Conservation (phyloP, 2,329 filamentous ascomycete genomes). For the Penicillium sclerotigenum region DNA sequence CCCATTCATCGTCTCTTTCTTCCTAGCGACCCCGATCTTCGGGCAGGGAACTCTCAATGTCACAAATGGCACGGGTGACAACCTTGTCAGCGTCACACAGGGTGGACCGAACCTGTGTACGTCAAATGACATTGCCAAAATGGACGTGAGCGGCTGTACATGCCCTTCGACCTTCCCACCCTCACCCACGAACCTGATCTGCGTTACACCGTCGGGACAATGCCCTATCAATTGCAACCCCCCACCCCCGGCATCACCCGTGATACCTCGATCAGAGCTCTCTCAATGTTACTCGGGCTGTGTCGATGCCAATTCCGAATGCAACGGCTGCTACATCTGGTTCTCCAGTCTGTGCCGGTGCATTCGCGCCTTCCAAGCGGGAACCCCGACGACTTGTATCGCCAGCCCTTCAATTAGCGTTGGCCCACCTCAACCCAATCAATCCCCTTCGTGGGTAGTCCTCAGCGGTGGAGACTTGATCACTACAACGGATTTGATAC, state of each 20-base stretch:
- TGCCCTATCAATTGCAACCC: constrained; percentile 1
- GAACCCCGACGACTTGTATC: not conserved
- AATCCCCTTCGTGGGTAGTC: not conserved
- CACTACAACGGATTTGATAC: not conserved
- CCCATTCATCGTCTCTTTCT: not conserved
- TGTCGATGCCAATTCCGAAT: not conserved
- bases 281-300: not conserved
- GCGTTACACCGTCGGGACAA: not conserved
- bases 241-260: not conserved
- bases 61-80: not conserved
- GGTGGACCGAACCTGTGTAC: not conserved
- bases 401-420: not conserved
- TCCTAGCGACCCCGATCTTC: not conserved
- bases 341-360: not conserved
- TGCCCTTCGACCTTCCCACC: not conserved
- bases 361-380: not conserved
- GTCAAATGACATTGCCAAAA: not conserved
- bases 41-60: not conserved
- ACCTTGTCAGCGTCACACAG: not conserved
- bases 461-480: not conserved
- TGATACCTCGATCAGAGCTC: not conserved
- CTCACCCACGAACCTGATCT: not conserved
- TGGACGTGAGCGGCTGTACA: constrained; percentile 1
- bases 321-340: not conserved
- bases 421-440: not conserved